A percentile compares a stretch with the other conserved stretches of the same genome.
phyloP scores from a whole-genome alignment of 2,329 filamentous ascomycete species.

The Fusarium sp. region DNA sequence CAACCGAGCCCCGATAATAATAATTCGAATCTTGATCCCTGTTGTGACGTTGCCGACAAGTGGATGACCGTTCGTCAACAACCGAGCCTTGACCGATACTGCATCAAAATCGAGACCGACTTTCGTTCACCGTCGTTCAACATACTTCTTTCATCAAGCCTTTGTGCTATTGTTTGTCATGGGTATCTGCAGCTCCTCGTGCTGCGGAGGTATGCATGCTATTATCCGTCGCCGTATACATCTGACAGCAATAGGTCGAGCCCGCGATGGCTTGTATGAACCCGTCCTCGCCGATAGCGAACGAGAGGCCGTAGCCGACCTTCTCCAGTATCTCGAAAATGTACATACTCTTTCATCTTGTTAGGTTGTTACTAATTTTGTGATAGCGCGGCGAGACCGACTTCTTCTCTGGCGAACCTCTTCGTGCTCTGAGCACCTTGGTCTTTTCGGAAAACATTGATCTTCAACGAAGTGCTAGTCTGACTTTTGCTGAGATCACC shows the following conservation, averaged over 20 bases:
- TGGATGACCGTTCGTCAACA: constrained; percentile 28
- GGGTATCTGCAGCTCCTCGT: constrained; percentile 68
- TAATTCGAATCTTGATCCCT: constrained; percentile 33
- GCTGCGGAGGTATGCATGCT: constrained; percentile 59
- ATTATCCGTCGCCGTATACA: constrained; percentile 9
- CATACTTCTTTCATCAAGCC: constrained; percentile 13
- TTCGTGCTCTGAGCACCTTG: constrained; percentile 91
- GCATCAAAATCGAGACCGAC: constrained; percentile 18
- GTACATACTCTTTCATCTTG: constrained; percentile 61
- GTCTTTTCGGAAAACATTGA: constrained; percentile 99
- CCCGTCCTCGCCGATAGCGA: constrained; percentile 94
- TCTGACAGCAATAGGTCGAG: constrained; percentile 64
- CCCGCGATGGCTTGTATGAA: constrained; percentile 84
- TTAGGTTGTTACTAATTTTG: constrained; percentile 43
- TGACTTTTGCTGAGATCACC: constrained; percentile 99
- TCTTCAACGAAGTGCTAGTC: constrained; percentile 92
- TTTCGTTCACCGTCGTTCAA: constrained; percentile 18
- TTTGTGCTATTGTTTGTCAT: constrained; percentile 53
- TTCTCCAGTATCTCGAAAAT: constrained; percentile 96
- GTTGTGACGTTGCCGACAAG: constrained; percentile 41
- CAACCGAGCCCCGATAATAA: constrained; percentile 34
- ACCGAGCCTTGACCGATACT: constrained; percentile 22
- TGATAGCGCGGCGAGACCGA: constrained; percentile 91
- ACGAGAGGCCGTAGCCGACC: constrained; percentile 93
- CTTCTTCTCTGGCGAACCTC: constrained; percentile 96